These are phyloP conservation scores for Cyberlindnera mycetangii DNA, from an alignment of 805 yeast species.

Conservation along the genomic window DNA sequence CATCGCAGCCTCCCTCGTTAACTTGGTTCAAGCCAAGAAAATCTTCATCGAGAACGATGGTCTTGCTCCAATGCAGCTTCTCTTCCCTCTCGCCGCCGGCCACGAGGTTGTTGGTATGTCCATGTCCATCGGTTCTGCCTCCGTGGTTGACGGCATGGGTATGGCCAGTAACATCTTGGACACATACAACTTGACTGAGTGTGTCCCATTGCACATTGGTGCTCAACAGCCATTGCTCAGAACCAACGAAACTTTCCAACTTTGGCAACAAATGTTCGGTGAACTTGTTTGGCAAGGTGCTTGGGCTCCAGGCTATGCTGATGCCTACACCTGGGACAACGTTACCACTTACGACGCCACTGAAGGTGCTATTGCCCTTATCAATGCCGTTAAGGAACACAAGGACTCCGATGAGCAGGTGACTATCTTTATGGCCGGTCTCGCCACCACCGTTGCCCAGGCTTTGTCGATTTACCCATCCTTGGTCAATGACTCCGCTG, in stretches of 20 bases:
- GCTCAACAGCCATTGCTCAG: slow-evolving; percentile 38
- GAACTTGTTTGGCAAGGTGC: slow-evolving; percentile 43
- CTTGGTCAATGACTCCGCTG: slow-evolving; percentile 37
- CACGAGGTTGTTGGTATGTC: slow-evolving; percentile 40
- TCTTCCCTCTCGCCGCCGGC: slow-evolving; percentile 39
- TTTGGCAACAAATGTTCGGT: slow-evolving; percentile 38
- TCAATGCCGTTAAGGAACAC: slow-evolving; percentile 38
- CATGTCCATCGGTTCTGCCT: slow-evolving; percentile 37
- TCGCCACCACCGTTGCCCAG: slow-evolving; percentile 44
- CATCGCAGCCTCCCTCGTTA: slow-evolving; percentile 15
- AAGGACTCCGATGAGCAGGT: slow-evolving; percentile 34
- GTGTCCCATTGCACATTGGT: slow-evolving; percentile 38
- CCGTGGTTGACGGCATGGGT: slow-evolving; percentile 40
- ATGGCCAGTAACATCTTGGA: slow-evolving; percentile 30
- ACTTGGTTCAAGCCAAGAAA: slow-evolving; percentile 29
- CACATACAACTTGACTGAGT: slow-evolving; percentile 34
- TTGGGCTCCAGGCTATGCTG: slow-evolving; percentile 32
- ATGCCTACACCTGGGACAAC: slow-evolving; percentile 33
- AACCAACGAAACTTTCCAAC: slow-evolving; percentile 38
- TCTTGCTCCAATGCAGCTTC: slow-evolving; percentile 34
- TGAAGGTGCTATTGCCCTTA: slow-evolving; percentile 39
- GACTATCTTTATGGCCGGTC: slow-evolving; percentile 40
- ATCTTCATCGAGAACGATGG: slow-evolving; percentile 44
- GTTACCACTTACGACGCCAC: slow-evolving; percentile 30
- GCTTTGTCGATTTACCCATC: slow-evolving; percentile 39